Percentiles rank a stretch among this genome's conserved stretches.
Evolutionary conservation across 345 rosid species (phyloP).

Genomic region (Jatropha curcas): DNA sequence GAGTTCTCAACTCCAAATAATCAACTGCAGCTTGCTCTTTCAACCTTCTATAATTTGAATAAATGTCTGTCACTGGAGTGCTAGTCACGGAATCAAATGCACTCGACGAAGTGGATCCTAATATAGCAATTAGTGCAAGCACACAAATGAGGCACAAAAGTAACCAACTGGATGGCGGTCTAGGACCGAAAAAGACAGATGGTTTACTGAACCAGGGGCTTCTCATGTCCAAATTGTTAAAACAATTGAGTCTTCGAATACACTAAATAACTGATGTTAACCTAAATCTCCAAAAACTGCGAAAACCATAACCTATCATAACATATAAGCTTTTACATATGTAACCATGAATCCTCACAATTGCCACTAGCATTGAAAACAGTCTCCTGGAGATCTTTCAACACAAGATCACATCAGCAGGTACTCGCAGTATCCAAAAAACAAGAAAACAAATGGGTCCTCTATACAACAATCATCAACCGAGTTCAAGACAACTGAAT

Average conservation of each 20-base stretch:
- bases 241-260: constrained; percentile 24
- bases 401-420: constrained; percentile 10
- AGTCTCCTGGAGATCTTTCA: constrained; percentile 19
- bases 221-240: constrained; percentile 72
- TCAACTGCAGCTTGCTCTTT: constrained; percentile 92
- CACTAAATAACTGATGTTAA: constrained; percentile 31
- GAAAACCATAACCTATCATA: constrained; percentile 43
- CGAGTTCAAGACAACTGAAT: not conserved
- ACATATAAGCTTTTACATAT: constrained; percentile 33
- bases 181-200: constrained; percentile 61
- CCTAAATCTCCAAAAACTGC: constrained; percentile 31
- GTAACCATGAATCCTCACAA: constrained; percentile 29
- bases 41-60: constrained; percentile 74
- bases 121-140: constrained; percentile 62
- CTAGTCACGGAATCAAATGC: constrained; percentile 50
- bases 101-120: constrained; percentile 67
- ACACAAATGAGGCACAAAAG: constrained; percentile 61
- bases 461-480: not conserved
- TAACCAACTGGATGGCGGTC: constrained; percentile 63
- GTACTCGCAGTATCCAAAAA: constrained; percentile 4
- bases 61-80: constrained; percentile 49
- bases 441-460: not conserved
- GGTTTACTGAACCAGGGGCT: constrained; percentile 68
- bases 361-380: constrained; percentile 33
- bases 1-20: constrained; percentile 71